Evolutionary conservation across 176 grass and related monocot genomes (phyloP), one percentile per base, ranked within the genome.

Genomic region (Lolium multiflorum): DNA sequence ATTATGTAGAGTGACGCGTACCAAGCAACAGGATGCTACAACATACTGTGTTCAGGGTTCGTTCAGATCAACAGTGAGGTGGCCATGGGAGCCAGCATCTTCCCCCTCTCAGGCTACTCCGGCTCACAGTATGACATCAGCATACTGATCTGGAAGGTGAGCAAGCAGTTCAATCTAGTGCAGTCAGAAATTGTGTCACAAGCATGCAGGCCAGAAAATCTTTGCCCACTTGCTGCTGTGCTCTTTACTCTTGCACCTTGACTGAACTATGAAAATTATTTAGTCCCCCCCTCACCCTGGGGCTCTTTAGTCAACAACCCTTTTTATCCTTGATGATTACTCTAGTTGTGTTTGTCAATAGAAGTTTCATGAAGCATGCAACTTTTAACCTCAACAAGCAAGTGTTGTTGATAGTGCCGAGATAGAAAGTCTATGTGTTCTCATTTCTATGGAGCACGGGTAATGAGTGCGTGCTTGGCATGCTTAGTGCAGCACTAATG

Each of bases 121-220:
- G 90, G 93, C 22, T 88, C 88, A 66, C 97, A 98, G 78, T 98
- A 98, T 80, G 94, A 96, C 83, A 94, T 98, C 87, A 98, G 93
- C 49, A 87, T 98, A 91, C 79, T 96, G 50, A 89, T 98, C 76
- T 98, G 94, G 97, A 96, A 96, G 97, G 97, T 98, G 91, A 85
- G 86, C 4, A 41, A 83, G 58, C 57, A 28, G 39, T 70, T 76
- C 78, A 35, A 77, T 57, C 24, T 57, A 26, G 51, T 9, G 71
- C 24, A 18, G 81, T 12, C 76, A 44, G 1, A 81, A 82, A 71
- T 71, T 55, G 69, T 35, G 79, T 72, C 77, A 85, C 39, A 62
- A 80, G 62, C 81, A 88, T 81, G 51, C 64, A 60, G 2, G 22
- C 75, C 70, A 81, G 60, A 80, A 77, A 71, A 77, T 72, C 82